A percentile compares a stretch with the other conserved stretches of the same genome.
phyloP scores from a whole-genome alignment of 2,329 filamentous ascomycete species.

The Penicillium sp. region DNA sequence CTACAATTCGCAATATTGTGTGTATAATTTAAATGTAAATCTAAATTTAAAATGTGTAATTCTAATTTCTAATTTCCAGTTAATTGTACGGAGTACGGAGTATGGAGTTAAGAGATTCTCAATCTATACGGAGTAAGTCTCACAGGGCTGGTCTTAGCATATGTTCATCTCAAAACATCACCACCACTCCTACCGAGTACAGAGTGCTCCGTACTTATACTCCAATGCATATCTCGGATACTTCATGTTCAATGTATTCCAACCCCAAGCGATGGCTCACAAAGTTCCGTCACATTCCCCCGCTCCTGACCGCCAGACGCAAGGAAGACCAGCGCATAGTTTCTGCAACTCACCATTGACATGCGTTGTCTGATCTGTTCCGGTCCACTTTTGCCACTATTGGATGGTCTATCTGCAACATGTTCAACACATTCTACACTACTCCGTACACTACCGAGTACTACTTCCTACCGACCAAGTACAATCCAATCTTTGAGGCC shows the following conservation, averaged over 20 bases:
- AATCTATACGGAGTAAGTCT: too few relatives aligned
- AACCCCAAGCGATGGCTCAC: background rate
- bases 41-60: too few relatives aligned
- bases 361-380: slow-evolving; percentile 19
- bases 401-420: slow-evolving; percentile 6
- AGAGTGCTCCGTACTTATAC: background rate
- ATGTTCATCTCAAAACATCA: too few relatives aligned
- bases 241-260: background rate
- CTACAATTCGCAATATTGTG: too few relatives aligned
- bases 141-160: too few relatives aligned
- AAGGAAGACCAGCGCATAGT: slow-evolving; percentile 25
- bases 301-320: slow-evolving; percentile 25
- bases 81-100: too few relatives aligned
- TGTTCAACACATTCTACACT: slow-evolving; percentile 3
- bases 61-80: too few relatives aligned
- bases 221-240: background rate
- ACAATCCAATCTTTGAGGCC: too few relatives aligned
- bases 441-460: background rate
- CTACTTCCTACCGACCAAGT: too few relatives aligned
- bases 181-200: background rate
- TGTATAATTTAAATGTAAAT: too few relatives aligned
- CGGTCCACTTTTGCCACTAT: slow-evolving; percentile 13
- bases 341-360: background rate
- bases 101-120: too few relatives aligned
- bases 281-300: slow-evolving; percentile 8